Evolutionary conservation across 768 basidiomycete genomes (phyloP), one percentile per base, ranked within the genome.

Genomic region (Termitomyces sp.): DNA sequence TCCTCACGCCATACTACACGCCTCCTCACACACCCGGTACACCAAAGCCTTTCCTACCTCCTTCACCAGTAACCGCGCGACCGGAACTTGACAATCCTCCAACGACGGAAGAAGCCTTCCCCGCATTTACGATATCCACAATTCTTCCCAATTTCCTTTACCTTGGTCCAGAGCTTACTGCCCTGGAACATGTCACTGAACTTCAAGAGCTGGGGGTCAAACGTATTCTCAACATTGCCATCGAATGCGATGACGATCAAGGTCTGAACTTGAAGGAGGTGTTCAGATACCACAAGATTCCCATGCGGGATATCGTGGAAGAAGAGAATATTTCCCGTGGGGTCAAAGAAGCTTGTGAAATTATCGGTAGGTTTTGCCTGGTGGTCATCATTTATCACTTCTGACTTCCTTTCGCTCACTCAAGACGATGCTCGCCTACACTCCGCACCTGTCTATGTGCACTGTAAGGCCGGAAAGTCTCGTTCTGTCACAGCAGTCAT

Each of bases 401-500:
- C 53, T 60, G 30, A 55, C 27, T 24, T 34, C 34, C 24, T 33
- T 46, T 42, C n/a, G 22, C n/a, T 10, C 22, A 20, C 40, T 0
- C 64, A 97, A n/a, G 95, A 97, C 68, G 95, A 98, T 65, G 95
- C 95, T 1, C 85, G 90, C 47, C 72, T 98, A 53, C 93, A 94
- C 62, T 91, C 88, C 0, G 84, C 92, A 20, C 87, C 94, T 7
- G 91, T 91, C 1, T 98, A 96, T 66, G 95, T 98, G 14, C 96
- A 98, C 69, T 98, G 95, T 74, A 93, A 91, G 74, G 95, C 92
- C 5, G 96, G 95, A 5, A 97, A 95, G 76, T 95, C 93, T 2
- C 87, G 96, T 14, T 95, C 93, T 1, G 95, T 97, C 30, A 97
- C 95, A 0, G 94, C 95, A 13, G 95, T 97, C 40, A 93, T 98